phyloP scores from a whole-genome alignment of 441 rosid species.

The Gossypium davidsonii region DNA sequence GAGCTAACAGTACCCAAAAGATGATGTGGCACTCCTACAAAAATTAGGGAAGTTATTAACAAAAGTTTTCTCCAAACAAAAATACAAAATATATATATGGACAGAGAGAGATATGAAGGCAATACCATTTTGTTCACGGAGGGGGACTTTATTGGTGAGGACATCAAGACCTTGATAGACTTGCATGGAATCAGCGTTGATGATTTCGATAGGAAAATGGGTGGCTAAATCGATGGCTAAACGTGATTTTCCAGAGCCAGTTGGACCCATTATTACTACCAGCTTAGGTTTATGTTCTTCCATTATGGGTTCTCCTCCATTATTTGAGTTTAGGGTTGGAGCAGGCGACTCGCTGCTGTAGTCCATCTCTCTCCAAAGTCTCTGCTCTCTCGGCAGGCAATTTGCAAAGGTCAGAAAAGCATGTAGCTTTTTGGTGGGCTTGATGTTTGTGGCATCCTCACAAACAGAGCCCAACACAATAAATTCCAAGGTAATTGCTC shows the following conservation, averaged over 20 bases:
- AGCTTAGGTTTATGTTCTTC: slow-evolving; percentile 39
- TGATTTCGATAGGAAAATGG: slow-evolving; percentile 58
- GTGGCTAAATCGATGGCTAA: slow-evolving; percentile 71
- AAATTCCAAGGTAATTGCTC: background rate
- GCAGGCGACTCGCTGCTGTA: background rate
- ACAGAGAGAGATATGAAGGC: background rate
- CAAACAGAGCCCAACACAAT: background rate
- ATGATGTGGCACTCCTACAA: slow-evolving; percentile 77
- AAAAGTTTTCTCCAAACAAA: background rate
- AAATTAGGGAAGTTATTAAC: background rate
- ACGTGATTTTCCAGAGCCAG: slow-evolving; percentile 78
- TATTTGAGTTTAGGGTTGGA: slow-evolving; percentile 30
- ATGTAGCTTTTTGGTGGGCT: background rate
- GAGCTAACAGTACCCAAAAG: slow-evolving; percentile 68
- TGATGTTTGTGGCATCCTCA: background rate
- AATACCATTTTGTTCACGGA: slow-evolving; percentile 56
- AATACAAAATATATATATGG: background rate
- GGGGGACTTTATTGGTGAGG: slow-evolving; percentile 74
- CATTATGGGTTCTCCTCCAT: slow-evolving; percentile 18
- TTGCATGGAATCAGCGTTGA: slow-evolving; percentile 92
- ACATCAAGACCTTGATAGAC: slow-evolving; percentile 72
- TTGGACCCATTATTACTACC: slow-evolving; percentile 75
- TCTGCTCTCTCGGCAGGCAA: background rate
- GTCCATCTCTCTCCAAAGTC: slow-evolving; percentile 13
- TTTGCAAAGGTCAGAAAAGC: background rate